Percentiles rank a stretch among this genome's conserved stretches.
Evolutionary conservation across 257 asterid genomes (phyloP).

Genomic region (Scutellaria galericulata): DNA sequence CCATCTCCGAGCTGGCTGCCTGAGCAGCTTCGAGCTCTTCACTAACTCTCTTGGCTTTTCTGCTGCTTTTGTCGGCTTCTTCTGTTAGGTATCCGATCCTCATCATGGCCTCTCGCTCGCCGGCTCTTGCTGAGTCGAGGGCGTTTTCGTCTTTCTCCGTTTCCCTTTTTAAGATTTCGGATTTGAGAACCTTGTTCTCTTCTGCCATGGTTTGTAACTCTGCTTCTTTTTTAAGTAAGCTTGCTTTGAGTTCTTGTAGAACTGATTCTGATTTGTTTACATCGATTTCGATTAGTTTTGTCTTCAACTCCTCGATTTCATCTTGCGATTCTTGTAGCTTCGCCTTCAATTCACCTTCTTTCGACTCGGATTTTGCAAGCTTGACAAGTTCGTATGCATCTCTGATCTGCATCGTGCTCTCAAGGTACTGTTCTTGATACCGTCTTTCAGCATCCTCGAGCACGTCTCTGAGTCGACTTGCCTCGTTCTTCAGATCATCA

Average conservation of each 20-base stretch:
- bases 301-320: constrained; percentile 58
- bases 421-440: constrained; percentile 63
- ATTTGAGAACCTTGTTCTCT: constrained; percentile 68
- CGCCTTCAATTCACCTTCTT: constrained; percentile 48
- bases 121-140: constrained; percentile 57
- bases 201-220: constrained; percentile 49
- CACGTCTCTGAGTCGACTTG: constrained; percentile 51
- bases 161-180: constrained; percentile 56
- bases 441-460: constrained; percentile 73
- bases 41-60: constrained; percentile 53
- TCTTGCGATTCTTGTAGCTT: constrained; percentile 44
- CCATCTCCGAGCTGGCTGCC: constrained; percentile 68
- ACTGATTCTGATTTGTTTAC: constrained; percentile 44
- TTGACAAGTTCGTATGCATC: constrained; percentile 70
- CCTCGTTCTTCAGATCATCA: constrained; percentile 48
- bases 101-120: constrained; percentile 65
- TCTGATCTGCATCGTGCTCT: constrained; percentile 66
- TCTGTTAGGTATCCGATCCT: constrained; percentile 68
- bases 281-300: constrained; percentile 44
- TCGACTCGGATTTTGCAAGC: constrained; percentile 54
- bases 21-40: constrained; percentile 86
- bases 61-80: constrained; percentile 68
- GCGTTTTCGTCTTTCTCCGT: constrained; percentile 49
- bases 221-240: constrained; percentile 54
- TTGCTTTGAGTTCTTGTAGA: constrained; percentile 50